Percentiles rank a stretch among this genome's conserved stretches.
Evolutionary conservation across 2,329 filamentous ascomycete genomes (phyloP).

Genomic region (Drechslerella dactyloides): DNA sequence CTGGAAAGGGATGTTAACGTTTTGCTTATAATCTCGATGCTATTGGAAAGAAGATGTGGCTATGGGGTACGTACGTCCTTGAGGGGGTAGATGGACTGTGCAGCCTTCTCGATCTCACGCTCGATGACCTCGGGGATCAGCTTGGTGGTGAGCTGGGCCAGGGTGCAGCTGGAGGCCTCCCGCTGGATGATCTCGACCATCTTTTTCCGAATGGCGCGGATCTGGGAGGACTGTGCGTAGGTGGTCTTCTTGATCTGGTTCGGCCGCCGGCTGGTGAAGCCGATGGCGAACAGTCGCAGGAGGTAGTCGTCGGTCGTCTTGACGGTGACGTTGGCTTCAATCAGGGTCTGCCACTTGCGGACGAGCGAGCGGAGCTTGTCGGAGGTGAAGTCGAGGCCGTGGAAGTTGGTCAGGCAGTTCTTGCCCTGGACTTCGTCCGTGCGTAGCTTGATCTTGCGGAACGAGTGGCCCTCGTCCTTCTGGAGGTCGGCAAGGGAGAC

Average conservation of each 20-base stretch:
- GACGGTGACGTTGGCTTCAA: slow-evolving; percentile 99
- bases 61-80: slow-evolving; percentile 78
- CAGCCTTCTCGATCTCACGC: slow-evolving; percentile 99
- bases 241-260: slow-evolving; percentile 99
- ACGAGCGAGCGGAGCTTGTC: slow-evolving; percentile 99
- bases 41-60: background rate
- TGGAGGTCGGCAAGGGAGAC: slow-evolving; percentile 98
- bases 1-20: slow-evolving; percentile 63
- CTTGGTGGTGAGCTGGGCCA: slow-evolving; percentile 96
- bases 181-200: slow-evolving; percentile 99
- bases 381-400: slow-evolving; percentile 99
- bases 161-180: slow-evolving; percentile 91
- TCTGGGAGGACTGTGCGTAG: slow-evolving; percentile 95
- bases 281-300: slow-evolving; percentile 97
- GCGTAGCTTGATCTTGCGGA: slow-evolving; percentile 99
- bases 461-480: slow-evolving; percentile 99
- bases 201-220: slow-evolving; percentile 98
- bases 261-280: slow-evolving; percentile 97
- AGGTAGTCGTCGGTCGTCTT: slow-evolving; percentile 99
- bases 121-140: slow-evolving; percentile 99
- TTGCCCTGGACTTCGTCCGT: slow-evolving; percentile 99
- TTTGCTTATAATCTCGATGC: slow-evolving; percentile 1
- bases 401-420: slow-evolving; percentile 99
- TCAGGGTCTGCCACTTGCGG: slow-evolving; percentile 99
- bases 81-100: slow-evolving; percentile 98